phyloP scores from a whole-genome alignment of 2,329 filamentous ascomycete species.

The Colletotrichum cuscutae region DNA sequence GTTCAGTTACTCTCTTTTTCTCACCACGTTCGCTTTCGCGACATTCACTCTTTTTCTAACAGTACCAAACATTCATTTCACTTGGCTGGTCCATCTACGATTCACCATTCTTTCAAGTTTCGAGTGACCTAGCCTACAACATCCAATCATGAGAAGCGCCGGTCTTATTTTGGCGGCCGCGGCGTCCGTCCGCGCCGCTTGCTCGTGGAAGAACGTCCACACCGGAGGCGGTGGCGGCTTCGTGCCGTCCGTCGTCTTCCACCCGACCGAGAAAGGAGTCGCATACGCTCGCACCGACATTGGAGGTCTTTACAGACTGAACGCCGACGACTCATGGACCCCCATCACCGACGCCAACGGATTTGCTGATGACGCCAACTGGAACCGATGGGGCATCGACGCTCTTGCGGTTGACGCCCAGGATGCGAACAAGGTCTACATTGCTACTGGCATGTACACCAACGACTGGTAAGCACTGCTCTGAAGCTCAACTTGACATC shows the following conservation, averaged over 20 bases:
- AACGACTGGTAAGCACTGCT: conserved; percentile 56
- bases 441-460: conserved; percentile 68
- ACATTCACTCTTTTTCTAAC: background rate
- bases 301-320: conserved; percentile 65
- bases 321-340: conserved; percentile 65
- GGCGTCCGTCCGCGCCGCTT: conserved; percentile 45
- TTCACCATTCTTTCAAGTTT: conserved; percentile 7
- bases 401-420: conserved; percentile 66
- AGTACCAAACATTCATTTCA: conserved; percentile 7
- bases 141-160: conserved; percentile 21
- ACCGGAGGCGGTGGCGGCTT: conserved; percentile 69
- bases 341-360: conserved; percentile 56
- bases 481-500: too few species aligned
- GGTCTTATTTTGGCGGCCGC: conserved; percentile 35
- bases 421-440: conserved; percentile 61
- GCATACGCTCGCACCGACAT: conserved; percentile 68
- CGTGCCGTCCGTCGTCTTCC: conserved; percentile 66
- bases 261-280: conserved; percentile 59
- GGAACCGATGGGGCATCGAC: conserved; percentile 67
- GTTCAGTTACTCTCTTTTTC: background rate
- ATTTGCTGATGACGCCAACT: conserved; percentile 53
- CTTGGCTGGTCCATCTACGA: conserved; percentile 9
- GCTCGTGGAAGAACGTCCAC: conserved; percentile 59
- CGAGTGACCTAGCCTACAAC: background rate
- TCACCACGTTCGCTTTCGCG: conserved; percentile 2